Conservation (phyloP, 2,329 filamentous ascomycete species). For the Colletotrichum shisoi region DNA sequence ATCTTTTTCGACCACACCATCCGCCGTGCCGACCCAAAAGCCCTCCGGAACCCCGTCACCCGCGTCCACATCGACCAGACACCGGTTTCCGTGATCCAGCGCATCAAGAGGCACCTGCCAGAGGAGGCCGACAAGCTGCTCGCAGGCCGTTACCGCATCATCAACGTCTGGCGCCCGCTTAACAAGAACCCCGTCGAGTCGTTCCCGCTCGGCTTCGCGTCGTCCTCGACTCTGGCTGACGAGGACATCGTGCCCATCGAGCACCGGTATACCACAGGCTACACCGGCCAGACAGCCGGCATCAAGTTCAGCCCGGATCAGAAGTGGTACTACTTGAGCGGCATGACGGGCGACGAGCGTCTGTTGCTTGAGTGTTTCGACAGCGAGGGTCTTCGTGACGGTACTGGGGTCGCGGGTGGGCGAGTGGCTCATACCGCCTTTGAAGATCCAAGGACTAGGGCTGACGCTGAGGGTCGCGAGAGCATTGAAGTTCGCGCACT, state of each 20-base stretch:
- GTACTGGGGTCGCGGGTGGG: constrained; percentile 60
- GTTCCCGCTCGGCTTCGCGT: constrained; percentile 73
- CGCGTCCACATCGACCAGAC: constrained; percentile 88
- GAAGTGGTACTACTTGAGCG: constrained; percentile 81
- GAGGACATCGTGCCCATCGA: constrained; percentile 75
- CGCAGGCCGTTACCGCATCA: constrained; percentile 75
- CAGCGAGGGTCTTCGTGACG: constrained; percentile 63
- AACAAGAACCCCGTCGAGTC: constrained; percentile 68
- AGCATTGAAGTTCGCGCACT: constrained; percentile 90
- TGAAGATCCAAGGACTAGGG: constrained; percentile 73
- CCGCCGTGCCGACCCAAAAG: constrained; percentile 67
- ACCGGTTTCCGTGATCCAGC: constrained; percentile 66
- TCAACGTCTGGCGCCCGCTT: constrained; percentile 84
- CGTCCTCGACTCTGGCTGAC: constrained; percentile 67
- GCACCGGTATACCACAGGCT: constrained; percentile 73
- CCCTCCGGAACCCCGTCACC: constrained; percentile 73
- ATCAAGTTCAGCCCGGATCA: constrained; percentile 69
- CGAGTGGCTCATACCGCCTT: constrained; percentile 80
- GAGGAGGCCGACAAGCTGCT: constrained; percentile 70
- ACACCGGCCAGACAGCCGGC: constrained; percentile 76
- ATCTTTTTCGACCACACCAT: constrained; percentile 90
- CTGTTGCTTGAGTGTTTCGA: constrained; percentile 82
- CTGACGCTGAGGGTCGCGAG: constrained; percentile 75
- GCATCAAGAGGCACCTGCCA: constrained; percentile 72
- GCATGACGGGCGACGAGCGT: constrained; percentile 77